These are phyloP conservation scores for Ganoderma lingzhi DNA, from an alignment of 1,284 basidiomycete genomes.

Conservation along the genomic window DNA sequence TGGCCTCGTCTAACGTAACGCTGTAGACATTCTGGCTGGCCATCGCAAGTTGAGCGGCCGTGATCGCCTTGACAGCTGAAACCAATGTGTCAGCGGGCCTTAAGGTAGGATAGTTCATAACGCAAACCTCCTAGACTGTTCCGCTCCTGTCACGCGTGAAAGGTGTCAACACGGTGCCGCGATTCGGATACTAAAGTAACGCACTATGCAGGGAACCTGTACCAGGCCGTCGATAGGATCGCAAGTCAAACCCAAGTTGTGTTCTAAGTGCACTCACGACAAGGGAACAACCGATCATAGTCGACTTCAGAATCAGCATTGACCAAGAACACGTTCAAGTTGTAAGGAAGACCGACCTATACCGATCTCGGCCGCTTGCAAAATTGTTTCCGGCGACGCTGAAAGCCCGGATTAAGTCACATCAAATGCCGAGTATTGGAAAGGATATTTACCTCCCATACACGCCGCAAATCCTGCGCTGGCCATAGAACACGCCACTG, in stretches of 20 bases:
- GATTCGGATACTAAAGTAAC: slow-evolving; percentile 36
- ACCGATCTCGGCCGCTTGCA: slow-evolving; percentile 94
- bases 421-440: not conserved
- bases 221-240: slow-evolving; percentile 94
- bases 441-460: slow-evolving; percentile 73
- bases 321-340: not conserved
- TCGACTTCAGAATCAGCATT: not conserved
- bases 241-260: slow-evolving; percentile 90
- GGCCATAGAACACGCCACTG: slow-evolving; percentile 92
- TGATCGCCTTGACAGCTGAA: slow-evolving; percentile 86
- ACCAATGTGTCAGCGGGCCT: slow-evolving; percentile 11
- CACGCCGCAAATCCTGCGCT: slow-evolving; percentile 94
- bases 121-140: slow-evolving; percentile 83
- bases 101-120: not conserved
- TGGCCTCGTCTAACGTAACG: slow-evolving; percentile 94
- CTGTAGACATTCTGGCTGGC: slow-evolving; percentile 88
- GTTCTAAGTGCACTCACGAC: slow-evolving; percentile 56
- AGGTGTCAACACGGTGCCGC: not conserved
- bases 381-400: slow-evolving; percentile 83
- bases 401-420: slow-evolving; percentile 3
- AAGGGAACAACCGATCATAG: slow-evolving; percentile 12
- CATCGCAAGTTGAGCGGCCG: slow-evolving; percentile 94
- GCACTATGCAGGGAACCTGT: slow-evolving; percentile 93
- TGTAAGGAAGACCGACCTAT: slow-evolving; percentile 65
- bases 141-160: slow-evolving; percentile 63